A percentile compares a stretch with the other conserved stretches of the same genome.
Evolutionary conservation across 352 stramenopile genomes (phyloP).

Genomic region (Globisporangium barbulae): DNA sequence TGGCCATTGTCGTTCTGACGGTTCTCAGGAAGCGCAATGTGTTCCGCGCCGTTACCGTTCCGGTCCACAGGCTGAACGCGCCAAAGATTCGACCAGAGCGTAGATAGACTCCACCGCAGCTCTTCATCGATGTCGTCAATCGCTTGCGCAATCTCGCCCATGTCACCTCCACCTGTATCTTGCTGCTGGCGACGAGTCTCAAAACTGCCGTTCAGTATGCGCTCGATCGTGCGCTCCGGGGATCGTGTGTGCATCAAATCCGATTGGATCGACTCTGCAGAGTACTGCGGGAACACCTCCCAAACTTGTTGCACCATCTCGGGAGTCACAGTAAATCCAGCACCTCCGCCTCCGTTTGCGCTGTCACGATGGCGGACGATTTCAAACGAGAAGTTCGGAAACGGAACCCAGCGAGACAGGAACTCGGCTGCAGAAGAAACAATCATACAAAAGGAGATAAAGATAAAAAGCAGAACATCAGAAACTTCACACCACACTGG

Average conservation of each 20-base stretch:
- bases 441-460: neutral
- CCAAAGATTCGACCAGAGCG: constrained; percentile 30
- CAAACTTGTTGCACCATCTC: constrained; percentile 75
- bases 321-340: constrained; percentile 50
- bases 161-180: constrained; percentile 15
- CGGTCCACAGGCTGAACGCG: constrained; percentile 1
- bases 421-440: constrained; percentile 42
- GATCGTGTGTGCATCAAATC: constrained; percentile 59
- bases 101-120: constrained; percentile 37
- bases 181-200: constrained; percentile 33
- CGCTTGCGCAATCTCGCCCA: constrained; percentile 28
- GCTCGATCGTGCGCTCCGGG: constrained; percentile 67
- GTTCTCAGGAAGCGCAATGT: constrained; percentile 10
- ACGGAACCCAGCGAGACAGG: constrained; percentile 62
- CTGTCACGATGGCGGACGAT: constrained; percentile 54
- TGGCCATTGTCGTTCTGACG: neutral
- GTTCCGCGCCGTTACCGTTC: constrained; percentile 2
- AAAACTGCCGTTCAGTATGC: constrained; percentile 55
- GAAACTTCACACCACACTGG: neutral
- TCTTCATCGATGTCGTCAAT: constrained; percentile 39
- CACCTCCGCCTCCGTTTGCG: constrained; percentile 11
- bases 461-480: constrained; percentile 14
- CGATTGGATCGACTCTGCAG: constrained; percentile 43
- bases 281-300: constrained; percentile 75
- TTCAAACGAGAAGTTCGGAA: constrained; percentile 75